Evolutionary conservation across 495 filamentous ascomycete genomes (phyloP), one percentile per base, ranked within the genome.

Genomic region (Aspergillus mulundensis): DNA sequence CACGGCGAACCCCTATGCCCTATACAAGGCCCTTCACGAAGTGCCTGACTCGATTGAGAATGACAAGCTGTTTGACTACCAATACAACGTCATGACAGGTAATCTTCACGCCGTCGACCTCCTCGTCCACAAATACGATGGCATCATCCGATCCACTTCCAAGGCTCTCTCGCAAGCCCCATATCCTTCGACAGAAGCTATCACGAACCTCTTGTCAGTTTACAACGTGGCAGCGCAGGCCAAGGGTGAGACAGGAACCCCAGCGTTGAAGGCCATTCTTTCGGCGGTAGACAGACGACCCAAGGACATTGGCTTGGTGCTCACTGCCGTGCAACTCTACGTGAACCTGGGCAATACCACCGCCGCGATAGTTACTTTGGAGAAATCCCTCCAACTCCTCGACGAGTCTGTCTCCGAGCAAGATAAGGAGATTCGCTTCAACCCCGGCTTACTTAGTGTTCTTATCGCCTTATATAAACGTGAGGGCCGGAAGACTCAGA

Each of bases 321-420:
- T 97, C 39, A 93, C 89, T 12, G 82, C 90, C 16, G 81, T 93
- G 7, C 91, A 97, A 66, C 81, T 97, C 36, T 92, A 95, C 62
- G 75, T 96, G 15, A 76, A 82, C 41, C 79, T 76, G 36, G 83
- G 87, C 28, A 96, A 96, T 66, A 82, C 84, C 48, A 85, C 80
- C 18, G 84, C 86, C 5, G 94, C 95, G 2, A 84, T 91, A 51
- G 77, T 74, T 41, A 78, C 90, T 6, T 74, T 99, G 16, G 89
- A 95, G 62, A 73, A 79, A 12, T 88, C 90, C 60, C 77, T 95
- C 38, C 82, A 78, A 56, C 80, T 79, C 16, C 79, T 96, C n/a
- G 89, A 93, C 59, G 70, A 81, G 32, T 84, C 84, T 11, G 78
- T 77, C 8, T 81, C 84, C 12, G 67, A 84, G 50, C 66, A 79